Percentiles rank a stretch among this genome's conserved stretches.
These are phyloP conservation scores for Starmerella bombi DNA, from an alignment of 805 yeast genomes.

Conservation along the genomic window DNA sequence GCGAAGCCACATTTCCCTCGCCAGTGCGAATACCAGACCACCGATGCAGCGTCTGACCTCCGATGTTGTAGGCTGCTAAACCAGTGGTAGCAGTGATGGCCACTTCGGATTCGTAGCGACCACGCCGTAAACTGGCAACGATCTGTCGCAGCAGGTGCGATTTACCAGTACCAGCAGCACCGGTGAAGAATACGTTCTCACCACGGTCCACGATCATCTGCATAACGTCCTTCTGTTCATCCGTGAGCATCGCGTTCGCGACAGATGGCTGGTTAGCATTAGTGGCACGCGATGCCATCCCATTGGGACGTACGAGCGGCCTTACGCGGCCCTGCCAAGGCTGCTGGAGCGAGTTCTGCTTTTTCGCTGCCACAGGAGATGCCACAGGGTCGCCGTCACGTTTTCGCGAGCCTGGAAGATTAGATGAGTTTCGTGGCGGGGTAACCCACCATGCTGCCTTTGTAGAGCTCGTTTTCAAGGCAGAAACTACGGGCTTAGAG, in stretches of 20 bases:
- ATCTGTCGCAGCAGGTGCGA: constrained; percentile 62
- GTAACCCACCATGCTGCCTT: constrained; percentile 14
- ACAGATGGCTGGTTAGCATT: constrained; percentile 9
- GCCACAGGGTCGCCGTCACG: constrained; percentile 2
- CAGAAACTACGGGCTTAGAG: background rate
- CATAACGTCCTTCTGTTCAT: constrained; percentile 43
- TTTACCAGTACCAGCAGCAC: constrained; percentile 98
- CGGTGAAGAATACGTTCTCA: constrained; percentile 73
- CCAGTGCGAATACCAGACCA: constrained; percentile 79
- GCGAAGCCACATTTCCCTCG: constrained; percentile 27
- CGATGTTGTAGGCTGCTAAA: constrained; percentile 81
- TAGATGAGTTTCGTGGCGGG: constrained; percentile 8
- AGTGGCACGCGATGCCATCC: constrained; percentile 9
- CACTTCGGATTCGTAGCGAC: constrained; percentile 34
- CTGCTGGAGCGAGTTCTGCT: background rate
- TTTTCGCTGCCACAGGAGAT: background rate
- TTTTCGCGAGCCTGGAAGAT: constrained; percentile 12
- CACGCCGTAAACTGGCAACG: constrained; percentile 36
- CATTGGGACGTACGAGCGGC: constrained; percentile 15
- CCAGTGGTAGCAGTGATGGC: constrained; percentile 95
- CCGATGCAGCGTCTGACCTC: constrained; percentile 75
- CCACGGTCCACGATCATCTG: constrained; percentile 45
- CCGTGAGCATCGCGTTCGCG: constrained; percentile 12
- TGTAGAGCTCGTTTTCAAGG: background rate
- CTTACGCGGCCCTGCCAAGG: constrained; percentile 11